Evolutionary conservation across 2,329 filamentous ascomycete species (phyloP).

Genomic region (Cladophialophora psammophila): DNA sequence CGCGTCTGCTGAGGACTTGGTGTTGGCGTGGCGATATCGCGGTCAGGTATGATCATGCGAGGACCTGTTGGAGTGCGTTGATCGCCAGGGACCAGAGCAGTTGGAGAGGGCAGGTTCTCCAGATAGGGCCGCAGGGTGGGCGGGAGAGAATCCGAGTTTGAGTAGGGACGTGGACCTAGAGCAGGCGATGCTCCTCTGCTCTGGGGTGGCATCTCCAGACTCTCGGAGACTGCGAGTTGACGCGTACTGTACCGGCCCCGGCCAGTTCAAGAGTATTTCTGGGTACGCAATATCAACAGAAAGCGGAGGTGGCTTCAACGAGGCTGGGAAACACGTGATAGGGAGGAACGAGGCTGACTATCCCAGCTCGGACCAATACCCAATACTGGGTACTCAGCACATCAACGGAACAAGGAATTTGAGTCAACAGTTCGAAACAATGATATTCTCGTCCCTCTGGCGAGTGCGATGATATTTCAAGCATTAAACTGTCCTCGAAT

Average conservation of each 20-base stretch:
- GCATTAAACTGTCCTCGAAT: not conserved
- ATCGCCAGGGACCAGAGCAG: conserved; percentile 29
- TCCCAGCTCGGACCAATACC: not conserved
- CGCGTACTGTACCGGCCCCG: not conserved
- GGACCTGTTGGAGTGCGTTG: conserved; percentile 36
- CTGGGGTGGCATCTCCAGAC: conserved; percentile 35
- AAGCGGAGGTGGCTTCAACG: not conserved
- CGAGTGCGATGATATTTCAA: not conserved
- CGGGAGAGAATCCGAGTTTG: conserved; percentile 27
- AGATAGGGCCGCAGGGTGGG: conserved; percentile 38
- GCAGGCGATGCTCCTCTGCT: conserved; percentile 35
- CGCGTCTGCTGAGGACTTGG: conserved; percentile 21
- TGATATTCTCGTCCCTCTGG: not conserved
- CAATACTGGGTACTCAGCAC: not conserved
- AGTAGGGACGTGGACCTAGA: conserved; percentile 20
- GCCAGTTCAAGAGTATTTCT: too few relatives aligned
- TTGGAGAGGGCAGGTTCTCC: conserved; percentile 39
- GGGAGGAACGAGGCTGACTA: not conserved
- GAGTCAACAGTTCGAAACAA: not conserved
- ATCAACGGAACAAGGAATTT: not conserved
- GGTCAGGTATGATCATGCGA: conserved; percentile 30
- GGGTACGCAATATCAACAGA: too few relatives aligned
- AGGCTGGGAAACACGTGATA: not conserved
- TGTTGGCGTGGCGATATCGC: conserved; percentile 26
- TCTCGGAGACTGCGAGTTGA: not conserved